Base-by-base conservation (phyloP, 2,329 filamentous ascomycete genomes). In the Pseudogymnoascus sp. region DNA sequence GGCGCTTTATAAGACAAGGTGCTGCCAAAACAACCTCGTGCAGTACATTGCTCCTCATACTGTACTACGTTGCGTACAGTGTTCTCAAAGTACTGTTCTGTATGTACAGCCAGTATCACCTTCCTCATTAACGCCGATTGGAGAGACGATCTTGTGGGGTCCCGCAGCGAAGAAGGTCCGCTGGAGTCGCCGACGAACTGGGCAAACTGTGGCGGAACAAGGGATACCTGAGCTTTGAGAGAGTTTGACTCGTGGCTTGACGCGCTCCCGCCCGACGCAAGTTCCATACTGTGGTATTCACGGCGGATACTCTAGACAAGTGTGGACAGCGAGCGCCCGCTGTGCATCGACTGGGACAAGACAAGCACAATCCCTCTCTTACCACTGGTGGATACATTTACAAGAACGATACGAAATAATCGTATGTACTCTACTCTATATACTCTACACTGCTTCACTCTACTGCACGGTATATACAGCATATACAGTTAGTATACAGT, bases 221-320 rank as follows among this genome's bases (percentile, higher is more conserved):
- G 51, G 51, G 51, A 57, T 28, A 57, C 51, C 10, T 34, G 31
- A 34, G 31, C 31, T 57, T 34, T 57, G 51, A 34, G 28, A 34
- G 51, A 57, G 51, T 57, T 57, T 57, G 51, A 57, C 51, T 57
- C 51, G 51, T 57, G 51, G 51, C 51, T 57, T 57, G 51, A 57
- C 51, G 51, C 51, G 51, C 51, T 57, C 51, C 51, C 51, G 28
- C 51, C 51, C 51, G 28, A 57, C 5, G 28, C n/a, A 34, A 16
- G 51, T 57, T 57, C 51, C 51, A 57, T 57, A 57, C 51, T 57
- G 51, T 57, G 28, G 51, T 57, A 57, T 57, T 57, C 51, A 34
- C 51, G 51, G 51, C 51, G 51, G 51, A 57, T 57, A 57, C 51
- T 57, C 28, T 7, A 57, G 48, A 54, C 25, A 54, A 13, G 25